phyloP scores from a whole-genome alignment of 192 early-diverging fungal genomes.

The Entomortierella parvispora region DNA sequence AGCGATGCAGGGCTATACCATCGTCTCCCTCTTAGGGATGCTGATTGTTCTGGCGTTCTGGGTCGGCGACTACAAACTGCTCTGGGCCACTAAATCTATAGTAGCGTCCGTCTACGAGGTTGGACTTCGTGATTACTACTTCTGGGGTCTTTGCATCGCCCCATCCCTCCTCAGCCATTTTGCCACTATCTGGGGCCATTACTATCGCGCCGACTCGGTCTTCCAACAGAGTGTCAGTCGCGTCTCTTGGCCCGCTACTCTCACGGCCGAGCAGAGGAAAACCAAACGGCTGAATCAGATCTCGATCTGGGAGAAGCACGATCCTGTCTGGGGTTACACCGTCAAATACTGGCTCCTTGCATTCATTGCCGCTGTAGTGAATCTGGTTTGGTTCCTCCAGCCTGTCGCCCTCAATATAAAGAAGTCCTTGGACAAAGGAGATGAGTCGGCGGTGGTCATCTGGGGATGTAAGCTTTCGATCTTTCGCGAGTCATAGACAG shows the following conservation, averaged over 20 bases:
- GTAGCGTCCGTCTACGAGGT: conserved; percentile 3
- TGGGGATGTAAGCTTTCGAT: conserved; percentile 15
- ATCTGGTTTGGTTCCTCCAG: conserved; percentile 40
- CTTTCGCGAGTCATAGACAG: no score
- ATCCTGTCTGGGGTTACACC: conserved; percentile 29
- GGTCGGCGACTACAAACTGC: conserved; percentile 6
- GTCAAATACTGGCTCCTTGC: conserved; percentile 27
- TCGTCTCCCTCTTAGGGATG: neutral
- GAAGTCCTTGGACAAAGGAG: no score
- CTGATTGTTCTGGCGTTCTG: conserved; percentile 1
- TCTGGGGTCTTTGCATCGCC: conserved; percentile 6
- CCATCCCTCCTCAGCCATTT: conserved; percentile 32
- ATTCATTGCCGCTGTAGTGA: conserved; percentile 5
- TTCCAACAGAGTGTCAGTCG: conserved; percentile 29
- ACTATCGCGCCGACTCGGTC: conserved; percentile 19
- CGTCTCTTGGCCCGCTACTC: no score
- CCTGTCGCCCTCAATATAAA: conserved; percentile 26
- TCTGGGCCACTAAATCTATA: conserved; percentile 3
- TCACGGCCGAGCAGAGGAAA: no score
- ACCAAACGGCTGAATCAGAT: no score
- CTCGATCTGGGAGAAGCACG: conserved; percentile 36
- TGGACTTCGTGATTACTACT: conserved; percentile 17
- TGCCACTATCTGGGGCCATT: conserved; percentile 49
- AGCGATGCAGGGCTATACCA: neutral
- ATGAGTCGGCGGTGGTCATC: no score